A percentile compares a stretch with the other conserved stretches of the same genome.
These are phyloP conservation scores for Nemania sp. DNA, from an alignment of 2,329 filamentous ascomycete genomes.

Conservation along the genomic window DNA sequence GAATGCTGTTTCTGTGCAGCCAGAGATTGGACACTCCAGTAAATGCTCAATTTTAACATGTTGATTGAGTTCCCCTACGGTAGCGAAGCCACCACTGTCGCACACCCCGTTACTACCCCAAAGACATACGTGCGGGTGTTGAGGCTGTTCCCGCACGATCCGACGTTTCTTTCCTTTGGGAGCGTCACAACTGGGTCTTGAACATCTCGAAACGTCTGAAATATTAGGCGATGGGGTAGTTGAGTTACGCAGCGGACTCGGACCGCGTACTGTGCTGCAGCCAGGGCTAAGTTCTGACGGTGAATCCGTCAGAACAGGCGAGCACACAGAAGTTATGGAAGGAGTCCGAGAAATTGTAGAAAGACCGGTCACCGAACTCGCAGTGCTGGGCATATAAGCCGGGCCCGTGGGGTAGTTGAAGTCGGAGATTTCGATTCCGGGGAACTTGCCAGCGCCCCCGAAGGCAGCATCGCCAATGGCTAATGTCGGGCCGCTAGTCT, in stretches of 20 bases:
- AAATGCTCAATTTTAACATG: constrained; percentile 51
- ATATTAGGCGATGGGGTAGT: neutral
- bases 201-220: neutral
- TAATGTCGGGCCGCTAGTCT: constrained; percentile 12
- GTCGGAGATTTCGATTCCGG: constrained; percentile 8
- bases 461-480: constrained; percentile 13
- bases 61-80: constrained; percentile 45
- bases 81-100: constrained; percentile 41
- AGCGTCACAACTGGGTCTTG: neutral
- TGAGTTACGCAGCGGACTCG: constrained; percentile 29
- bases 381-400: constrained; percentile 11
- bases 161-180: constrained; percentile 20
- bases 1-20: constrained; percentile 45
- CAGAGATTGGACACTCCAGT: constrained; percentile 45
- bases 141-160: constrained; percentile 25
- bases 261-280: constrained; percentile 16
- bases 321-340: constrained; percentile 23
- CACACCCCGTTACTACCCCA: constrained; percentile 44
- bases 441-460: constrained; percentile 18
- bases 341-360: constrained; percentile 28
- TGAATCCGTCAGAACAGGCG: constrained; percentile 28
- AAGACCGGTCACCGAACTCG: constrained; percentile 21
- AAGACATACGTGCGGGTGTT: constrained; percentile 43
- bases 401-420: constrained; percentile 8
- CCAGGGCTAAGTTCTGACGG: constrained; percentile 16